Evolutionary conservation across 2,329 filamentous ascomycete genomes (phyloP).

Genomic region (Arthrinium puccinioides): DNA sequence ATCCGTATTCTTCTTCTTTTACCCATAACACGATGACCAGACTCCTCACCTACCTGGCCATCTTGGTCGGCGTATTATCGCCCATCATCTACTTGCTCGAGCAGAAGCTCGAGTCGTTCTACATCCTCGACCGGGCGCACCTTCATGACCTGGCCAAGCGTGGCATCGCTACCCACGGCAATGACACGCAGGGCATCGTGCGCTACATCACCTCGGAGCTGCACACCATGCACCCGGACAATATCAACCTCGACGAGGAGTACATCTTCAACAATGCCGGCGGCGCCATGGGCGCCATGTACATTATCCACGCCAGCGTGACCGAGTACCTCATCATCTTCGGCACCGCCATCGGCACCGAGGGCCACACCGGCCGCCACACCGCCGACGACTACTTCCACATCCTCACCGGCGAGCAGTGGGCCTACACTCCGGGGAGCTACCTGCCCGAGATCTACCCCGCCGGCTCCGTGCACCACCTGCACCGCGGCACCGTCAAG

Average conservation of each 20-base stretch:
- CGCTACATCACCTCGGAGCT: constrained; percentile 64
- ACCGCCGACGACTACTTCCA: constrained; percentile 93
- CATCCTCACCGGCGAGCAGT: constrained; percentile 73
- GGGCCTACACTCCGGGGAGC: constrained; percentile 63
- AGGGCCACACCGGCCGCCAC: constrained; percentile 82
- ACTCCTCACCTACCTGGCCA: constrained; percentile 6
- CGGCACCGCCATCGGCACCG: constrained; percentile 74
- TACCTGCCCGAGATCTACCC: constrained; percentile 65
- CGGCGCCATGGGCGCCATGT: constrained; percentile 88
- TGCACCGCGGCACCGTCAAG: constrained; percentile 64
- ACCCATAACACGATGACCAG: constrained; percentile 4
- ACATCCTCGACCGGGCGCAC: constrained; percentile 65
- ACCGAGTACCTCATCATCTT: constrained; percentile 91
- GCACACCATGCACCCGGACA: constrained; percentile 37
- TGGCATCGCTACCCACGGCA: constrained; percentile 62
- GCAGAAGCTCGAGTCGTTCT: constrained; percentile 56
- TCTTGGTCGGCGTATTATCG: constrained; percentile 32
- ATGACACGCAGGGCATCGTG: constrained; percentile 65
- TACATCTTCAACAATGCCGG: constrained; percentile 93
- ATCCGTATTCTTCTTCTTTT: no score
- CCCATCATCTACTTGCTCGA: constrained; percentile 50
- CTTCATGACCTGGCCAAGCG: constrained; percentile 62
- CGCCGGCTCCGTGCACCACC: constrained; percentile 63
- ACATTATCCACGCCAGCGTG: constrained; percentile 78
- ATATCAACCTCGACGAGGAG: constrained; percentile 67